Base-by-base conservation (phyloP, 495 filamentous ascomycete species). In the Daldinia bambusicola region DNA sequence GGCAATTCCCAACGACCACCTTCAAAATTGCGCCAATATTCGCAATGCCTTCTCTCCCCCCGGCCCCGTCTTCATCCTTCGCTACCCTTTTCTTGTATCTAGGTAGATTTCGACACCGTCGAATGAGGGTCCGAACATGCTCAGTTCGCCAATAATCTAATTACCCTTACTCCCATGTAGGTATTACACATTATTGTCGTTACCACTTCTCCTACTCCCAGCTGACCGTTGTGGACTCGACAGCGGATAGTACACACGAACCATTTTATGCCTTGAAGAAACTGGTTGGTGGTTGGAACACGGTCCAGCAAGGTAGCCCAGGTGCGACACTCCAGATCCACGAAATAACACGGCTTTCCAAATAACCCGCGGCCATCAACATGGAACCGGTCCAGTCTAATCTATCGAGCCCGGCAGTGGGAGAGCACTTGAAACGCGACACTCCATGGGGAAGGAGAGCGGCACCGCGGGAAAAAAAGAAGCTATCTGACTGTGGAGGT, bases 11-110 rank as follows among this genome's bases (percentile, higher is more conserved):
- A 73, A 73, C 70, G 70, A 69, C 70, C 43, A 41, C 66, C 52
- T 45, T 72, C 66, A 48, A 73, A 69, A 73, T 73, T 62, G 57
- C 70, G 70, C 70, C 70, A 73, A 73, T 69, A 69, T 69, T 72
- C 70, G 65, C 70, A 73, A 73, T 69, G 52, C 30, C 52, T 16
- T 16, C 38, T 51, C 30, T 37, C 31, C 45, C 64, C 70, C 61
- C 55, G 60, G 60, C 65, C 70, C 70, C 53, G 48, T 64, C 52
- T n/a, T 34, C 30, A 51, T 51, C 7, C n/a, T 51, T 18, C 18
- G 4, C 45, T 26, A 16, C 7, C 45, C 7, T 18, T 55, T n/a
- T n/a, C 30, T 31, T 55, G 31, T 55, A 31, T 55, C 26, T 10
- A 16, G 14, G 31, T 55, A 55, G 53, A 45, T 65, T 61, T n/a